phyloP scores from a whole-genome alignment of 345 rosid genomes.

The Eucalyptus coolabah region DNA sequence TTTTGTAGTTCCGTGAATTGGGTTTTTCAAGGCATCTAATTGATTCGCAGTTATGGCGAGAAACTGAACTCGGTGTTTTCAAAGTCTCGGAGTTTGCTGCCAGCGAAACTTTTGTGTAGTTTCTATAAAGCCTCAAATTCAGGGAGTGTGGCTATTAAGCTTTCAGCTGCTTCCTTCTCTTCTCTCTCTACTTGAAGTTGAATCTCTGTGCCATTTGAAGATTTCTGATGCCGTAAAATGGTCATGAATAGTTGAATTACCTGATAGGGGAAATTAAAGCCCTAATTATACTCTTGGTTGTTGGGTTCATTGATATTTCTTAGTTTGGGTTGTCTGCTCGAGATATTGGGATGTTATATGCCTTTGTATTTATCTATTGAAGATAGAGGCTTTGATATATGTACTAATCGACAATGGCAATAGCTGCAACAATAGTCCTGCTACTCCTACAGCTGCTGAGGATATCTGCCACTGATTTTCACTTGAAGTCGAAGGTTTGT shows the following conservation, averaged over 20 bases:
- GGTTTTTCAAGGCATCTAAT: background rate
- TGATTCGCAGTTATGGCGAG: background rate
- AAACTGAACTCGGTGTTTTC: background rate
- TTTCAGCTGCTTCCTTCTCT: background rate
- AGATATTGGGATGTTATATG: background rate
- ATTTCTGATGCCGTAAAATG: background rate
- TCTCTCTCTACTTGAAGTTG: background rate
- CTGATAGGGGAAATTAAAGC: background rate
- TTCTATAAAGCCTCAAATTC: background rate
- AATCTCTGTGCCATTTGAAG: background rate
- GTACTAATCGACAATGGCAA: slow-evolving; percentile 8
- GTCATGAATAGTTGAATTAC: background rate
- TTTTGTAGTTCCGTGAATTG: slow-evolving; percentile 5
- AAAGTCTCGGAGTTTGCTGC: background rate
- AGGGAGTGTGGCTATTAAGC: background rate
- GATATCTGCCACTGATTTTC: slow-evolving; percentile 18
- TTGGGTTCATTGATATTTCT: background rate
- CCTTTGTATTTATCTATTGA: background rate
- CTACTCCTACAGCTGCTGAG: slow-evolving; percentile 22
- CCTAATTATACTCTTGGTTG: background rate
- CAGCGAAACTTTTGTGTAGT: background rate
- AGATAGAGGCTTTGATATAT: background rate
- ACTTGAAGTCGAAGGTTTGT: slow-evolving; percentile 37
- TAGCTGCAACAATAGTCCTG: slow-evolving; percentile 16
- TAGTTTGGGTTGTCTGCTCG: background rate